Percentiles rank a stretch among this genome's conserved stretches.
These are phyloP conservation scores for Aureobasidium namibiae DNA, from an alignment of 2,329 filamentous ascomycete species.

Conservation along the genomic window DNA sequence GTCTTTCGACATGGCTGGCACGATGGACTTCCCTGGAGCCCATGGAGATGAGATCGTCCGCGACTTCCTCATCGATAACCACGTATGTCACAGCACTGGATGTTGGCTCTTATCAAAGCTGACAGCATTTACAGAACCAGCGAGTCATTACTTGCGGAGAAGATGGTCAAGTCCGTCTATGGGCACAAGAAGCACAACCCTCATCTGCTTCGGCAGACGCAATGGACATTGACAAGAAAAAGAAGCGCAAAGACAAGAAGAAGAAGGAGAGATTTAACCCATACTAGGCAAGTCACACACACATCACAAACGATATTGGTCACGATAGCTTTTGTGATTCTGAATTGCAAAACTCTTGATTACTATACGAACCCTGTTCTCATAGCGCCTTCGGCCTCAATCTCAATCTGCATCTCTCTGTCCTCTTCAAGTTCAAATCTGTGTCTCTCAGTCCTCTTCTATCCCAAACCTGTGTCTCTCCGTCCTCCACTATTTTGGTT, in stretches of 20 bases:
- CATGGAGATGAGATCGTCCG: slow-evolving; percentile 43
- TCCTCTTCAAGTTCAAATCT: no score
- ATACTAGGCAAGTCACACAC: no score
- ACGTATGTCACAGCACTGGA: slow-evolving; percentile 16
- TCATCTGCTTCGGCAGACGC: slow-evolving; percentile 1
- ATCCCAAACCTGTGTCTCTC: no score
- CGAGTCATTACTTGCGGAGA: slow-evolving; percentile 41
- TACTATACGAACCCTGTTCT: no score
- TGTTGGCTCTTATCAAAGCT: neutral
- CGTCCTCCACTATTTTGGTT: no score
- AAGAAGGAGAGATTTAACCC: slow-evolving; percentile 32
- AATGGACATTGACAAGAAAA: slow-evolving; percentile 16
- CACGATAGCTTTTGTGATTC: neutral
- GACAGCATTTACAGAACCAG: neutral
- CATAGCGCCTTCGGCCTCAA: no score
- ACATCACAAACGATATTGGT: no score
- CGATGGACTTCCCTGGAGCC: slow-evolving; percentile 30
- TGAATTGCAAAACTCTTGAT: no score
- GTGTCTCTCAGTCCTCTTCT: no score
- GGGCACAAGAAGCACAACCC: slow-evolving; percentile 24
- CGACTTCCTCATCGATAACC: slow-evolving; percentile 32
- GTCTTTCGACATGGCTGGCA: slow-evolving; percentile 12
- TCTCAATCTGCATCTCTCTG: no score
- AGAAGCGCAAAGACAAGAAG: slow-evolving; percentile 26
- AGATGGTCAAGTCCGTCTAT: slow-evolving; percentile 38